Evolutionary conservation across 1,284 basidiomycete genomes (phyloP).

Genomic region (Veloboletus limbatus): DNA sequence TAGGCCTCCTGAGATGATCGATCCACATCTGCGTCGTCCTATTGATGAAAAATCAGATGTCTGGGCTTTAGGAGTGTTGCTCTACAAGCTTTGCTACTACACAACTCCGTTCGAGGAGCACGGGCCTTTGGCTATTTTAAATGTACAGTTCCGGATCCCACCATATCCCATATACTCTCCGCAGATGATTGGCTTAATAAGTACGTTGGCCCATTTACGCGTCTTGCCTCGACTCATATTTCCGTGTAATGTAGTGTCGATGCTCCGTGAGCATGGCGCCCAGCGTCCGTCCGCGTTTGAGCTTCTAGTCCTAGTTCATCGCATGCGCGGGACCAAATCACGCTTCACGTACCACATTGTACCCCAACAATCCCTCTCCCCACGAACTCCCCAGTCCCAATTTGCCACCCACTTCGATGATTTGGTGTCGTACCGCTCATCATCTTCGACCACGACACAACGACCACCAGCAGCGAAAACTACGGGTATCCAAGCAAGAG

Average conservation of each 20-base stretch:
- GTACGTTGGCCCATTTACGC: constrained; percentile 44
- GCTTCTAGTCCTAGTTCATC: constrained; percentile 72
- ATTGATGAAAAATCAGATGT: constrained; percentile 95
- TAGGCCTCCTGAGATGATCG: constrained; percentile 97
- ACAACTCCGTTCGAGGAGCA: constrained; percentile 99
- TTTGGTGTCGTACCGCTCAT: constrained; percentile 40
- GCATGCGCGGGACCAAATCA: constrained; percentile 80
- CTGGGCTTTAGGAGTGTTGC: constrained; percentile 92
- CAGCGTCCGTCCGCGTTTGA: constrained; percentile 84
- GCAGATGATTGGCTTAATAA: constrained; percentile 84
- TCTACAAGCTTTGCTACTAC: constrained; percentile 97
- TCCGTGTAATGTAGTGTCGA: constrained; percentile 55
- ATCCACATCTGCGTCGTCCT: constrained; percentile 78
- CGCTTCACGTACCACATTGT: constrained; percentile 66
- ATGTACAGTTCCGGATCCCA: constrained; percentile 94
- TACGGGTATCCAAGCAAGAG: constrained; percentile 61
- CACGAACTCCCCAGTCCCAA: constrained; percentile 36
- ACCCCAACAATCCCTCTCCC: constrained; percentile 46
- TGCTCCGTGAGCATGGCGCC: constrained; percentile 83
- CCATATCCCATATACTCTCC: constrained; percentile 91
- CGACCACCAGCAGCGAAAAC: constrained; percentile 22
- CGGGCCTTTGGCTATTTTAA: constrained; percentile 93
- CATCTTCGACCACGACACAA: constrained; percentile 27
- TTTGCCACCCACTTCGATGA: constrained; percentile 29
- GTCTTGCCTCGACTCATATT: constrained; percentile 11